Conservation (phyloP, 1,284 basidiomycete species). For the Sanghuangporus sanghuang region DNA sequence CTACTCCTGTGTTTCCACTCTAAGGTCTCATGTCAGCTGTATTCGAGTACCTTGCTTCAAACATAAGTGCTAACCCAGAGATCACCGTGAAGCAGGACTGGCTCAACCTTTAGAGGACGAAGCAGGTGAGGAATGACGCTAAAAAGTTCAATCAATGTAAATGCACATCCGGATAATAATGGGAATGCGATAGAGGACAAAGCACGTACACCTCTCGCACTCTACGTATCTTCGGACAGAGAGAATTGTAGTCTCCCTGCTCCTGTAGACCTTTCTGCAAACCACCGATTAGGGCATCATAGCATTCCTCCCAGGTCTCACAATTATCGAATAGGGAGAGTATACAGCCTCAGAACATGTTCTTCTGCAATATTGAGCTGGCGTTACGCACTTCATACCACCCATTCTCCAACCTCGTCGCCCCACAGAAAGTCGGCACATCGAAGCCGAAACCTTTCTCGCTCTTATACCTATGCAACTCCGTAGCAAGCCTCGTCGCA, state of each 20-base stretch:
- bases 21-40: slow-evolving; percentile 22
- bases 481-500: slow-evolving; percentile 58
- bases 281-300: slow-evolving; percentile 62
- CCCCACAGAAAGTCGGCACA: slow-evolving; percentile 78
- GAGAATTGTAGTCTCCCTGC: slow-evolving; percentile 38
- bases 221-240: slow-evolving; percentile 51
- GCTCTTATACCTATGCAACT: slow-evolving; percentile 56
- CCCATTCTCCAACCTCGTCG: slow-evolving; percentile 71
- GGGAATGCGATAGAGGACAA: background rate
- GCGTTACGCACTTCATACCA: slow-evolving; percentile 38
- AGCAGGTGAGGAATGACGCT: slow-evolving; percentile 79
- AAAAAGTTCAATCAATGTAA: slow-evolving; percentile 1
- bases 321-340: background rate
- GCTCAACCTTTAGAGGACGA: slow-evolving; percentile 52
- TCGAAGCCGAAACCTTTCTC: slow-evolving; percentile 65
- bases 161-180: background rate
- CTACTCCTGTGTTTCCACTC: slow-evolving; percentile 71
- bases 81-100: slow-evolving; percentile 82
- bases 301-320: slow-evolving; percentile 68
- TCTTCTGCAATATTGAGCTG: background rate
- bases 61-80: slow-evolving; percentile 58
- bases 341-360: background rate
- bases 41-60: no score
- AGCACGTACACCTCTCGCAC: slow-evolving; percentile 51
- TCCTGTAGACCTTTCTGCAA: slow-evolving; percentile 51